Evolutionary conservation across 2,329 filamentous ascomycete species (phyloP), one percentile per base, ranked within the genome.

Genomic region (Ascomycota sp.): DNA sequence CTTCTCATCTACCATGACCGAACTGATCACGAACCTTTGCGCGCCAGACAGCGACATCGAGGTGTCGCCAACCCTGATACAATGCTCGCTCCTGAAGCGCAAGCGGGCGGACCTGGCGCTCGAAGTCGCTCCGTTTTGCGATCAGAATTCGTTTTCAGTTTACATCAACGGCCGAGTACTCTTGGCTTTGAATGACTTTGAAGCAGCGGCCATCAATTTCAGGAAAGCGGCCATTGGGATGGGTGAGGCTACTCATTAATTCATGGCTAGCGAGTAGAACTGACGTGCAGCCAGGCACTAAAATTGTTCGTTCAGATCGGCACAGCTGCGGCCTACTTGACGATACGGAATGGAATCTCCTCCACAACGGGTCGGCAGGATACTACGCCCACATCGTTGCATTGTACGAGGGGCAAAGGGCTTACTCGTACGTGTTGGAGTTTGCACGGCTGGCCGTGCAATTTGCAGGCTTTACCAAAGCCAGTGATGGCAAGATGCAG

Each of bases 371-470:
- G 2, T 62, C 85, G 25, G 67, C 81, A 5, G 73, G 69, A 37
- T 98, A 94, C 53, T 91, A 91, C 50, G 71, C 75, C 25, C 89
- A 98, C 48, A 68, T 95, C 30, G 67, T 85, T 9, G 64, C 70
- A 13, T 62, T 98, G 2, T 95, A 79, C 44, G 85, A 94, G 47
- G 69, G 68, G 40, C 66, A 70, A 26, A 77, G 75, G 40, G 72
- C 75, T 1, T 80, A 79, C 48, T 77, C 79, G 2, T 79, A 77
- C 43, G 80, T 91, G 25, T 68, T 82, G 5, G 80, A 92, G 39
- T 94, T 93, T 56, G 74, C 80, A 24, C 67, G 71, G 24, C 57
- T 85, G 17, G 74, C 79, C 5, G 57, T 91, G 25, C 73, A 81
- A 42, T 76, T 79, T 36, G 44, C 60, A 17, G 37, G 41, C 4